These are phyloP conservation scores for Xylaria venustula DNA, from an alignment of 495 filamentous ascomycete genomes.

Conservation along the genomic window DNA sequence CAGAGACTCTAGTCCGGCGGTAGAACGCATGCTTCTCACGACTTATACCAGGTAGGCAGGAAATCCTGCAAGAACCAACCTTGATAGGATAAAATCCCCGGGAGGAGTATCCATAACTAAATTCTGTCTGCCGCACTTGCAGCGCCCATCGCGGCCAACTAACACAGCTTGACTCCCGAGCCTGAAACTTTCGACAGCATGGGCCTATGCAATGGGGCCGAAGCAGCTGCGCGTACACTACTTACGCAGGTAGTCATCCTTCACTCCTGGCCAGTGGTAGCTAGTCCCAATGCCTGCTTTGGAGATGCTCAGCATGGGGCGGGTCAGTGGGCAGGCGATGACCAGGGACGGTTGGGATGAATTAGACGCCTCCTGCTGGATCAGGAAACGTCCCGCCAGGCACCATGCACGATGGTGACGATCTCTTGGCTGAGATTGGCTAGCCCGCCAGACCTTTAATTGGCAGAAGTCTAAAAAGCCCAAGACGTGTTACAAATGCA, in stretches of 20 bases:
- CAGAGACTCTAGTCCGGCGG: not conserved
- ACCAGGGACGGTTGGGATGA: conserved; percentile 5
- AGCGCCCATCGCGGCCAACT: not conserved
- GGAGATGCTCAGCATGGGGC: not conserved
- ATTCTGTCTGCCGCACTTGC: not conserved
- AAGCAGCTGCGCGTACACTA: not conserved
- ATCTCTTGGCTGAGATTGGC: conserved; percentile 10
- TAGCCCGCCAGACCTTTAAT: conserved; percentile 17
- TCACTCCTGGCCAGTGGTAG: not conserved
- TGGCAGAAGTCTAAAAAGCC: conserved; percentile 5
- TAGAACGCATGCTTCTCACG: too few species aligned
- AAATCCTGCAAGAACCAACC: conserved; percentile 1
- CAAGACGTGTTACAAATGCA: conserved; percentile 26
- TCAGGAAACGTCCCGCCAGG: conserved; percentile 27
- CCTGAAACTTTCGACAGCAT: not conserved
- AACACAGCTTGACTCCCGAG: not conserved
- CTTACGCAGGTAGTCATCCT: not conserved
- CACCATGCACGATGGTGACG: conserved; percentile 24
- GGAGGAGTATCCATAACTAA: not conserved
- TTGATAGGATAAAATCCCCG: not conserved
- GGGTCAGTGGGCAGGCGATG: conserved; percentile 1
- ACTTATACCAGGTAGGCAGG: not conserved
- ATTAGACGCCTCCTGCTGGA: conserved; percentile 26
- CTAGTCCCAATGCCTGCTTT: not conserved
- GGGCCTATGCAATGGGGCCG: not conserved